Percentiles rank a stretch among this genome's conserved stretches.
phyloP scores from a whole-genome alignment of 2,329 filamentous ascomycete species.

The Coniochaeta ligniaria region DNA sequence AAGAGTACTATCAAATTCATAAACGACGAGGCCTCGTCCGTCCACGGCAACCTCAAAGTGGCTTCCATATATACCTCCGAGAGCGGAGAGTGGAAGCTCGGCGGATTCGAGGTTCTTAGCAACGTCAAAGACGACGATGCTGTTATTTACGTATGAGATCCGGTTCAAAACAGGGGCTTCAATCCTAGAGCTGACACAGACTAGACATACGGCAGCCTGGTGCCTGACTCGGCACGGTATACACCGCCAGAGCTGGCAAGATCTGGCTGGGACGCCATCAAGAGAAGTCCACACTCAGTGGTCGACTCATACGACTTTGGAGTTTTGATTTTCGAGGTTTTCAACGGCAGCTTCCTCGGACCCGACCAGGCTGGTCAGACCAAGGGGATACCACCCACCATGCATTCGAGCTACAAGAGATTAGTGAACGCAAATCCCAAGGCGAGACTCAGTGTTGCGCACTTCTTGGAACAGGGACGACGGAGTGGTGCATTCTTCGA shows the following conservation, averaged over 20 bases:
- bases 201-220: slow-evolving; percentile 76
- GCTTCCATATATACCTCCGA: slow-evolving; percentile 89
- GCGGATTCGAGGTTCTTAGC: slow-evolving; percentile 87
- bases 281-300: slow-evolving; percentile 71
- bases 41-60: slow-evolving; percentile 80
- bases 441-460: slow-evolving; percentile 70
- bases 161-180: not conserved
- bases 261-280: slow-evolving; percentile 86
- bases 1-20: slow-evolving; percentile 92
- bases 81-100: slow-evolving; percentile 96
- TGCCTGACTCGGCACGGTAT: slow-evolving; percentile 80
- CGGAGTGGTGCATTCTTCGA: slow-evolving; percentile 84
- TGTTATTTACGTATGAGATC: slow-evolving; percentile 64
- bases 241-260: slow-evolving; percentile 80
- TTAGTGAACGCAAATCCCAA: slow-evolving; percentile 87
- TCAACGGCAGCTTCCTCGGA: slow-evolving; percentile 76
- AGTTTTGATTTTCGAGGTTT: slow-evolving; percentile 79
- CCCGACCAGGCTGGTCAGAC: slow-evolving; percentile 77
- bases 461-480: slow-evolving; percentile 85
- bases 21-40: slow-evolving; percentile 84
- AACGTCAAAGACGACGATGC: slow-evolving; percentile 95
- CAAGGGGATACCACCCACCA: slow-evolving; percentile 75
- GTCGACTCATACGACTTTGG: slow-evolving; percentile 86
- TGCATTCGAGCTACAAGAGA: slow-evolving; percentile 88
- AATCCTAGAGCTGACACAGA: slow-evolving; percentile 10